Evolutionary conservation across 371 early-diverging fungal genomes (phyloP).

Genomic region (Circinella minor): DNA sequence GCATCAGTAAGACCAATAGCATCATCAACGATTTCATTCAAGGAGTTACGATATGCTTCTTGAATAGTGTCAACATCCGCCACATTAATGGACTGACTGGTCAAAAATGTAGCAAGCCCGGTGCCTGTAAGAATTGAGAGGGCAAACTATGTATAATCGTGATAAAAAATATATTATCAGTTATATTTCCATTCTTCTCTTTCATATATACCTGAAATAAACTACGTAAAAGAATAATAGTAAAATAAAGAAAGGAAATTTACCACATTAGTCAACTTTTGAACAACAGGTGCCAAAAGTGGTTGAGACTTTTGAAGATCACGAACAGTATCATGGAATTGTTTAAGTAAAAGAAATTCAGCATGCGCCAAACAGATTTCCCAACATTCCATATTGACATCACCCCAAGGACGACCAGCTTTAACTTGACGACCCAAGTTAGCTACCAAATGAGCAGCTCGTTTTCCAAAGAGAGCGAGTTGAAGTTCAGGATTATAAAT

Average conservation of each 20-base stretch:
- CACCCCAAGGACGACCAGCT: slow-evolving; percentile 50
- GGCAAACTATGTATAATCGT: slow-evolving; percentile 29
- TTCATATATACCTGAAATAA: background rate
- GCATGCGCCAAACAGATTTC: slow-evolving; percentile 47
- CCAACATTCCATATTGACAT: slow-evolving; percentile 66
- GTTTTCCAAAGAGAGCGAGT: slow-evolving; percentile 60
- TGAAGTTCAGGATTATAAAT: slow-evolving; percentile 54
- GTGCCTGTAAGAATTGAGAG: slow-evolving; percentile 32
- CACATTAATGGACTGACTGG: slow-evolving; percentile 39
- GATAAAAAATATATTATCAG: background rate
- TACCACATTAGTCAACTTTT: slow-evolving; percentile 44
- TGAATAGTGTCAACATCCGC: slow-evolving; percentile 31
- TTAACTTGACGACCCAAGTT: slow-evolving; percentile 46
- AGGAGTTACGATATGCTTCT: slow-evolving; percentile 24
- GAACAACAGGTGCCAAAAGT: slow-evolving; percentile 25
- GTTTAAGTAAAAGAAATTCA: slow-evolving; percentile 37
- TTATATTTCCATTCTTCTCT: background rate
- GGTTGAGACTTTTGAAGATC: slow-evolving; percentile 17
- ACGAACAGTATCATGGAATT: slow-evolving; percentile 19
- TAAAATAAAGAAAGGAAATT: slow-evolving; percentile 1
- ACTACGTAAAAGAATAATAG: background rate
- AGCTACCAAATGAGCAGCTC: slow-evolving; percentile 60
- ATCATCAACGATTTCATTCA: slow-evolving; percentile 53
- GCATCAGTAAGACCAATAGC: slow-evolving; percentile 72
- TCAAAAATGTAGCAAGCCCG: slow-evolving; percentile 39